Base-by-base conservation (phyloP, 177 flowering plant genomes). In the Vitis hybrid region DNA sequence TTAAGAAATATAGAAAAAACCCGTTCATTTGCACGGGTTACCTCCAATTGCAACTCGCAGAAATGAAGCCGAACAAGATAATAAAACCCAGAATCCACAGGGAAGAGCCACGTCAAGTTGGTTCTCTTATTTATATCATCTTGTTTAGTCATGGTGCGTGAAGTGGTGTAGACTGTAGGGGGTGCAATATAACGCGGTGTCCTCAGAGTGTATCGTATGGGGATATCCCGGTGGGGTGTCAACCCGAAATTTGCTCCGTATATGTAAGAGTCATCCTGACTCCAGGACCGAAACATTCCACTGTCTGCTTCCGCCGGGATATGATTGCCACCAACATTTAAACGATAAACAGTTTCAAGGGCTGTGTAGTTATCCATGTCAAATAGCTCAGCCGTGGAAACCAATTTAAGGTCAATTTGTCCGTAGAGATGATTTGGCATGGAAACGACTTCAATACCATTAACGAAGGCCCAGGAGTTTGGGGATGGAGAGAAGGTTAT, bases 51-150 rank as follows among this genome's bases (percentile, higher is more conserved):
- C 48, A 71, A 4, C 10, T 76, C 73, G 15, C 82, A 79, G 26
- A 79, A 79, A 69, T 79, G 82, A 1, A 79, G 71, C 20, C 82
- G 39, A 14, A 76, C 31, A 1, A 79, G 68, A 67, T 76, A 79
- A 26, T 8, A 12, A 53, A 79, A 79, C 18, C 77, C 70, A 5
- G 73, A 1, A 59, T 76, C 82, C 0, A 76, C 69, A 1, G 61
- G 48, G 50, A 73, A 68, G 1, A 16, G 1, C 82, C 80, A 76
- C 2, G 82, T 73, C 3, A 79, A 59, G 15, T 79, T 73, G 56
- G 20, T 51, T 1, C 14, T 65, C 68, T 10, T 3, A 18, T 68
- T 78, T 12, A 50, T 9, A 0, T 4, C 45, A 3, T 19, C 2
- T 2, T 2, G 51, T 50, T 15, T 2, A 2, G 2, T 72, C 82